Percentiles rank a stretch among this genome's conserved stretches.
phyloP scores from a whole-genome alignment of 192 early-diverging fungal species.

The Dissophora ornata region DNA sequence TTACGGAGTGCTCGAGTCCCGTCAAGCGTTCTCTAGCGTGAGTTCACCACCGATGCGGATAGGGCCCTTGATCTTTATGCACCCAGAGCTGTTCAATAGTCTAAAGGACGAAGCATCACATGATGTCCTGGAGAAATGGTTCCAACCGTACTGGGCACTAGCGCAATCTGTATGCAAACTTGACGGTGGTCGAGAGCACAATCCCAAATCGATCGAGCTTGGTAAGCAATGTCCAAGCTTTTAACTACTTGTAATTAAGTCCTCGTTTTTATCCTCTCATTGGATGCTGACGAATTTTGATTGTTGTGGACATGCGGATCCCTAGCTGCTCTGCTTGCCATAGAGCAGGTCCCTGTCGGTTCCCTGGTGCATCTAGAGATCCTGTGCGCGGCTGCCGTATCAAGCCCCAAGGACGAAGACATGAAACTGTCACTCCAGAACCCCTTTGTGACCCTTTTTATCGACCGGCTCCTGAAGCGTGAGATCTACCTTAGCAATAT shows the following conservation, averaged over 20 bases:
- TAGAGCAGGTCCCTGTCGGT: slow-evolving; percentile 31
- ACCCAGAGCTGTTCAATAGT: slow-evolving; percentile 17
- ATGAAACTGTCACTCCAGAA: slow-evolving; percentile 13
- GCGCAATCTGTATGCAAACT: slow-evolving; percentile 19
- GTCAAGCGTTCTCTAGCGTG: not conserved
- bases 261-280: too few species aligned
- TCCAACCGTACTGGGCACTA: slow-evolving; percentile 36
- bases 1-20: slow-evolving; percentile 30
- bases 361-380: slow-evolving; percentile 26
- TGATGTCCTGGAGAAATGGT: slow-evolving; percentile 16
- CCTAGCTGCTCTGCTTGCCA: slow-evolving; percentile 35
- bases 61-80: slow-evolving; percentile 36
- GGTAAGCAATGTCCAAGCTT: slow-evolving; percentile 7
- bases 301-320: too few species aligned
- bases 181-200: slow-evolving; percentile 15
- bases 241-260: too few species aligned
- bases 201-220: slow-evolving; percentile 24
- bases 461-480: slow-evolving; percentile 32
- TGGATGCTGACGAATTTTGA: too few species aligned
- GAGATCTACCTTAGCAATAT: slow-evolving; percentile 5
- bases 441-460: slow-evolving; percentile 28
- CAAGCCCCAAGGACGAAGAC: slow-evolving; percentile 10
- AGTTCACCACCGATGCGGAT: slow-evolving; percentile 33
- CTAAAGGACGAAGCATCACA: slow-evolving; percentile 2
- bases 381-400: slow-evolving; percentile 14